These are phyloP conservation scores for Singerocomus inundabilis DNA, from an alignment of 1,284 basidiomycete species.

Conservation along the genomic window DNA sequence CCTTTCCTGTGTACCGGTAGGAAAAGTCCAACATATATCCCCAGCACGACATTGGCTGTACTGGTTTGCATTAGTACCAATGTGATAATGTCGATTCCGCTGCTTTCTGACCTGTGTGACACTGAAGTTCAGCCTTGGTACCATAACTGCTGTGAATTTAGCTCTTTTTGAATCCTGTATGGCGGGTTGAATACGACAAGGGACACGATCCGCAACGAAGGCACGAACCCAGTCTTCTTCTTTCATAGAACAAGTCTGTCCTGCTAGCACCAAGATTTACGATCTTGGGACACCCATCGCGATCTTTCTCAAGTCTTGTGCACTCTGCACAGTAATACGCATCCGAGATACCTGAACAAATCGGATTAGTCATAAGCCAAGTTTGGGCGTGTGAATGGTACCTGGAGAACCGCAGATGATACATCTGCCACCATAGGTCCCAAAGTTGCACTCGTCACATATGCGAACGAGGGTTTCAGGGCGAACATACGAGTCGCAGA, in stretches of 20 bases:
- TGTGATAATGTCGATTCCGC: constrained; percentile 12
- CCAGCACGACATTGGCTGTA: not conserved
- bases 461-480: constrained; percentile 97
- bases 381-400: too few relatives aligned
- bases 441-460: constrained; percentile 99
- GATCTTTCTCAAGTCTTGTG: constrained; percentile 93
- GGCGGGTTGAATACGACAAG: constrained; percentile 3
- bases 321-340: constrained; percentile 98
- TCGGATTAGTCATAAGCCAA: not conserved
- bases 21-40: constrained; percentile 7
- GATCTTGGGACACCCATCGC: constrained; percentile 98
- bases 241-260: constrained; percentile 88
- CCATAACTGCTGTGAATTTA: constrained; percentile 32
- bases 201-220: not conserved
- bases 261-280: constrained; percentile 92
- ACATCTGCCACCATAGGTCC: constrained; percentile 94
- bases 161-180: constrained; percentile 76
- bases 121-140: not conserved
- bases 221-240: constrained; percentile 56
- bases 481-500: constrained; percentile 99
- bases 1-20: constrained; percentile 54
- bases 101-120: not conserved
- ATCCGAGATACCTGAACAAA: constrained; percentile 81
- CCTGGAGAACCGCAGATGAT: constrained; percentile 96
- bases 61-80: constrained; percentile 3